phyloP scores from a whole-genome alignment of 2,329 filamentous ascomycete species.

The Gaeumannomyces sp. region DNA sequence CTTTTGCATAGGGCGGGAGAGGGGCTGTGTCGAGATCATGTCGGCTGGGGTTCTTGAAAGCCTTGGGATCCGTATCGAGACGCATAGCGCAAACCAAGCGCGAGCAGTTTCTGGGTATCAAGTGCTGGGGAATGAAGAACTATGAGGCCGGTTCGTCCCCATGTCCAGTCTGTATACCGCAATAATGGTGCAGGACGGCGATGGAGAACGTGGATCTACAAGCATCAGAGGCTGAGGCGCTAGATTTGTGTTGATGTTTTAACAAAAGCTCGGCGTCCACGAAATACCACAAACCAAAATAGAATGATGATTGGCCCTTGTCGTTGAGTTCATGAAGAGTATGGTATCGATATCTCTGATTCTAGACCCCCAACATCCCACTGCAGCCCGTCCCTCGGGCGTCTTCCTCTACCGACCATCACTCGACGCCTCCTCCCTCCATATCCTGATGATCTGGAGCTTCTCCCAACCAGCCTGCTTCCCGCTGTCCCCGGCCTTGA shows the following conservation, averaged over 20 bases:
- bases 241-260: not conserved
- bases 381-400: not conserved
- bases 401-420: not conserved
- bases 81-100: too few relatives aligned
- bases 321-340: not conserved
- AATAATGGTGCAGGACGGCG: not conserved
- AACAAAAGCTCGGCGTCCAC: not conserved
- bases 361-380: not conserved
- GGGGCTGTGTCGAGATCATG: too few relatives aligned
- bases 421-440: constrained; percentile 42
- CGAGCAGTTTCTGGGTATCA: too few relatives aligned
- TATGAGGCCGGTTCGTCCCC: not conserved
- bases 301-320: not conserved
- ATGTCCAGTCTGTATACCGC: not conserved
- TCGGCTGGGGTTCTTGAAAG: too few relatives aligned
- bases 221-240: not conserved
- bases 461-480: constrained; percentile 92
- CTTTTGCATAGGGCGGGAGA: not conserved
- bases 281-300: not conserved
- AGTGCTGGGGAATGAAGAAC: not conserved
- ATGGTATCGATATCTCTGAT: not conserved
- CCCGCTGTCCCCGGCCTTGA: constrained; percentile 76
- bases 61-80: too few relatives aligned
- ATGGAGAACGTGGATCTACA: not conserved
- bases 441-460: constrained; percentile 81